Conservation (phyloP, 2,329 filamentous ascomycete species). For the Daldinia sp. region DNA sequence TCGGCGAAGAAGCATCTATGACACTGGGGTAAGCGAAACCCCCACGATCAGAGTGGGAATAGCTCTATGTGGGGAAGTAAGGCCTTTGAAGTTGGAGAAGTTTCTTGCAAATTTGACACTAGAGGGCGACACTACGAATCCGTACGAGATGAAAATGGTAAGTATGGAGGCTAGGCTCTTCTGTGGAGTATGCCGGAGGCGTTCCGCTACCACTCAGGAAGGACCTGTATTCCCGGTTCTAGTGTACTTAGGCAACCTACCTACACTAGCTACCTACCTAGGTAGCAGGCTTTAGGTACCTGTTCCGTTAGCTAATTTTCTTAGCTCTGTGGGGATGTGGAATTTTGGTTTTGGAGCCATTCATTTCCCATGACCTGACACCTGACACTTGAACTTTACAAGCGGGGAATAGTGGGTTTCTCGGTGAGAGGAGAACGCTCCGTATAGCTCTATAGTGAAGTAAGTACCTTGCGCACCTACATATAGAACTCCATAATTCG, state of each 20-base stretch:
- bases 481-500: neutral
- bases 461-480: no score
- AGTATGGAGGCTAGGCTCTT: slow-evolving; percentile 10
- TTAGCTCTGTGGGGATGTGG: slow-evolving; percentile 24
- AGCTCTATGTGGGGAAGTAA: slow-evolving; percentile 21
- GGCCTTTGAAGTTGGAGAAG: slow-evolving; percentile 10
- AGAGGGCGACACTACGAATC: no score
- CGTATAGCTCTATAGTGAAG: neutral
- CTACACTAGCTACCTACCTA: no score
- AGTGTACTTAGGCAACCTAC: no score
- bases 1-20: slow-evolving; percentile 10
- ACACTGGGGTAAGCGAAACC: slow-evolving; percentile 22
- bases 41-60: slow-evolving; percentile 25
- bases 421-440: slow-evolving; percentile 3
- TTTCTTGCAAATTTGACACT: slow-evolving; percentile 8
- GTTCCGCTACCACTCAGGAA: slow-evolving; percentile 15
- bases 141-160: neutral
- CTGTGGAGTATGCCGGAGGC: slow-evolving; percentile 22
- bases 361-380: slow-evolving; percentile 21
- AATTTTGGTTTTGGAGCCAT: neutral
- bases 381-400: neutral
- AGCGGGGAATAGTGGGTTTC: slow-evolving; percentile 15
- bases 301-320: no score
- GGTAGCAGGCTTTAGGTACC: no score
- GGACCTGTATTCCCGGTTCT: slow-evolving; percentile 9